Conservation (phyloP, 2,329 filamentous ascomycete genomes). For the Fusarium hostae region DNA sequence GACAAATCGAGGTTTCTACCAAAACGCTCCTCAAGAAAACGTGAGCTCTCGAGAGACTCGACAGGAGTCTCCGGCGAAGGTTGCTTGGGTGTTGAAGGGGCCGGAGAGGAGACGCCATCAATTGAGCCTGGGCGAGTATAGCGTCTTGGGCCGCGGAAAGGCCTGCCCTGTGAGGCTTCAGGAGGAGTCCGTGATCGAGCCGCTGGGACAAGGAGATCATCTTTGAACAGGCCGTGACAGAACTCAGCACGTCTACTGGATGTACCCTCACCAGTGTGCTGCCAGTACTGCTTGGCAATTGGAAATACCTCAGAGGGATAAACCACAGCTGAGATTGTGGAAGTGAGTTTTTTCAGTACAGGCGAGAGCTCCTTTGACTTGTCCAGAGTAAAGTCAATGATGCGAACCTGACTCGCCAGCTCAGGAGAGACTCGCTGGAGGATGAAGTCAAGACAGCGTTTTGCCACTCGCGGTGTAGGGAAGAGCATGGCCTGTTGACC, state of each 20-base stretch:
- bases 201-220: slow-evolving; percentile 66
- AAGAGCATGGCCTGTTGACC: slow-evolving; percentile 84
- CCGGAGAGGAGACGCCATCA: slow-evolving; percentile 27
- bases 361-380: slow-evolving; percentile 61
- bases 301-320: slow-evolving; percentile 74
- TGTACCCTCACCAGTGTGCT: slow-evolving; percentile 92
- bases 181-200: slow-evolving; percentile 42
- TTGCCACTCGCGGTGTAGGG: slow-evolving; percentile 76
- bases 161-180: slow-evolving; percentile 44
- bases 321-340: slow-evolving; percentile 76
- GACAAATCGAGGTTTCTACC: slow-evolving; percentile 88
- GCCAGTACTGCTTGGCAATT: slow-evolving; percentile 94
- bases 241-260: slow-evolving; percentile 94
- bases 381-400: slow-evolving; percentile 73
- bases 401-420: slow-evolving; percentile 59
- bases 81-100: slow-evolving; percentile 23
- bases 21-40: slow-evolving; percentile 93
- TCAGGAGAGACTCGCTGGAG: slow-evolving; percentile 65
- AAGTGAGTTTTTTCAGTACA: slow-evolving; percentile 64
- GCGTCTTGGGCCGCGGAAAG: slow-evolving; percentile 77
- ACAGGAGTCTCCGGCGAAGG: slow-evolving; percentile 41
- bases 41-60: slow-evolving; percentile 72
- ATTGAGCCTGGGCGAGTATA: slow-evolving; percentile 73
- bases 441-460: slow-evolving; percentile 80
- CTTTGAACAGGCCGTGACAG: slow-evolving; percentile 78